Percentiles rank a stretch among this genome's conserved stretches.
These are phyloP conservation scores for Metarhizium sp. DNA, from an alignment of 2,329 filamentous ascomycete species.

Conservation along the genomic window DNA sequence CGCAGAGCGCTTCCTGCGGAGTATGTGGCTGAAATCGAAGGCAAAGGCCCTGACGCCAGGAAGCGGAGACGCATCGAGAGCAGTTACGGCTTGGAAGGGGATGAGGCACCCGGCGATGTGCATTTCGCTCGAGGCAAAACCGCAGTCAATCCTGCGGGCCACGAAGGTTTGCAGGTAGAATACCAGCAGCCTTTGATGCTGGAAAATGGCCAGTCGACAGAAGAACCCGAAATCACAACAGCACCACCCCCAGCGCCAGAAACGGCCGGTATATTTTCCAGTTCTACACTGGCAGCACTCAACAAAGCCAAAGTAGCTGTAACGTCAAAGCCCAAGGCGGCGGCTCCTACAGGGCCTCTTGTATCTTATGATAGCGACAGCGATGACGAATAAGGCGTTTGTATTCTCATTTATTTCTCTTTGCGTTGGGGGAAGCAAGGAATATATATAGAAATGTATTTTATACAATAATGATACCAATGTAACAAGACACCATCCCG, in stretches of 20 bases:
- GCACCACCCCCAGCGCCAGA: slow-evolving; percentile 20
- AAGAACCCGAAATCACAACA: slow-evolving; percentile 20
- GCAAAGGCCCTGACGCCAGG: slow-evolving; percentile 73
- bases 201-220: slow-evolving; percentile 42
- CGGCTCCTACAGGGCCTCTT: slow-evolving; percentile 55
- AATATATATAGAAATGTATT: slow-evolving; percentile 5
- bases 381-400: slow-evolving; percentile 45
- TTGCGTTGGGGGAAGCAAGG: neutral
- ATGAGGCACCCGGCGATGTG: slow-evolving; percentile 88
- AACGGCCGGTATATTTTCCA: slow-evolving; percentile 64
- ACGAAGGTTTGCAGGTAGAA: slow-evolving; percentile 53
- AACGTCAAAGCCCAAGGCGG: slow-evolving; percentile 43
- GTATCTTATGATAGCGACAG: slow-evolving; percentile 89
- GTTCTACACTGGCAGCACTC: slow-evolving; percentile 71
- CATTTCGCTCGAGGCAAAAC: slow-evolving; percentile 78
- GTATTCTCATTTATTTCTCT: neutral
- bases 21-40: slow-evolving; percentile 90
- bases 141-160: slow-evolving; percentile 49
- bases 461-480: slow-evolving; percentile 22
- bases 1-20: slow-evolving; percentile 77
- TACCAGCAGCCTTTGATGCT: slow-evolving; percentile 51
- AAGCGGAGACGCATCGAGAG: slow-evolving; percentile 88
- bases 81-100: slow-evolving; percentile 79
- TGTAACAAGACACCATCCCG: slow-evolving; percentile 2
- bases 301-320: slow-evolving; percentile 47